Conservation (phyloP, 2,329 filamentous ascomycete genomes). For the Aschersonia sp. region DNA sequence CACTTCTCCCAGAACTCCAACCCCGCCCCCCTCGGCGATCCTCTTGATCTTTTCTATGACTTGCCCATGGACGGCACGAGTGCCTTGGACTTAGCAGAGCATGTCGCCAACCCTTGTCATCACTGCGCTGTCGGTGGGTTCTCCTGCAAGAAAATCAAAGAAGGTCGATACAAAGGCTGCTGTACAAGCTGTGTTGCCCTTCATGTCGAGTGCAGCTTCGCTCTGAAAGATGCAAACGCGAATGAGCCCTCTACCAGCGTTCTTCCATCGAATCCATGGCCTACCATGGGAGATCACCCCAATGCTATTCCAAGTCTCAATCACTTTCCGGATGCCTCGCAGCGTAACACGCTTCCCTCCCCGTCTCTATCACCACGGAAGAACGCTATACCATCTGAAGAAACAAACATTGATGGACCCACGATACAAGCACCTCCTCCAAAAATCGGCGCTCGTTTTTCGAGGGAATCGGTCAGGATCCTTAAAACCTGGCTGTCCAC, state of each 20-base stretch:
- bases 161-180: conserved; percentile 44
- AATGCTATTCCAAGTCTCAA: conserved; percentile 17
- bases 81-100: conserved; percentile 11
- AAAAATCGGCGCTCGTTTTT: conserved; percentile 64
- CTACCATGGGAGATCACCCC: conserved; percentile 27
- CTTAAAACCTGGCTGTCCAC: conserved; percentile 74
- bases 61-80: conserved; percentile 11
- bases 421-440: conserved; percentile 21
- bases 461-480: conserved; percentile 62
- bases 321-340: conserved; percentile 9
- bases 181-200: conserved; percentile 49
- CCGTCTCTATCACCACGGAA: conserved; percentile 12
- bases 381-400: conserved; percentile 7
- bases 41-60: conserved; percentile 8
- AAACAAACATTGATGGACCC: conserved; percentile 8
- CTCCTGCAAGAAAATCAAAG: conserved; percentile 44
- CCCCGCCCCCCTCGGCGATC: conserved; percentile 4
- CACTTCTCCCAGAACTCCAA: conserved; percentile 32
- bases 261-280: conserved; percentile 32
- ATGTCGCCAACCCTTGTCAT: conserved; percentile 25
- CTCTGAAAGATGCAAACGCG: conserved; percentile 5
- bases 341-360: conserved; percentile 10
- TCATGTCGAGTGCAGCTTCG: conserved; percentile 43
- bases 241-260: conserved; percentile 12
- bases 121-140: conserved; percentile 37